These are phyloP conservation scores for Mycena leptocephala DNA, from an alignment of 768 basidiomycete genomes.

Conservation along the genomic window DNA sequence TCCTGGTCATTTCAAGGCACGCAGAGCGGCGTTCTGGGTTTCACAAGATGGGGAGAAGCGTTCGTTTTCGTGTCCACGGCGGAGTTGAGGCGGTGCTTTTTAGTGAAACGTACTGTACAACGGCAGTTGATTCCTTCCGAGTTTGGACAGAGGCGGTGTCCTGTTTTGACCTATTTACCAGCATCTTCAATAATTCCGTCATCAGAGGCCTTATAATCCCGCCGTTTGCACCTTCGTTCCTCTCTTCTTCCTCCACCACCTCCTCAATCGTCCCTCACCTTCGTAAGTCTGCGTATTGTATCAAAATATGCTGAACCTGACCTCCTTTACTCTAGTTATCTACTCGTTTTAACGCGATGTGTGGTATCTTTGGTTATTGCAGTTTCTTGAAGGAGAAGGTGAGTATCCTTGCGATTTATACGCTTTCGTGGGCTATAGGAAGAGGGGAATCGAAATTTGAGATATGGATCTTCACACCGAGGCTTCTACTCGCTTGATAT, in stretches of 20 bases:
- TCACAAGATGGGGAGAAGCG: no score
- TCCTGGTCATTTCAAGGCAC: no score
- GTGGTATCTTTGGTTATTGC: slow-evolving; percentile 98
- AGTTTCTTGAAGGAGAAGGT: slow-evolving; percentile 96
- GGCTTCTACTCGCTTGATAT: not conserved
- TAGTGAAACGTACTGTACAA: slow-evolving; percentile 27
- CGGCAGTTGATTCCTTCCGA: not conserved
- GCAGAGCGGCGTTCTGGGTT: not conserved
- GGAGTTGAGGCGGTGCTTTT: not conserved
- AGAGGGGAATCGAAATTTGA: not conserved
- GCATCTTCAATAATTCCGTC: slow-evolving; percentile 4
- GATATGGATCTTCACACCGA: not conserved
- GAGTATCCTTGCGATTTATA: not conserved
- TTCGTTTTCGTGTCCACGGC: no score
- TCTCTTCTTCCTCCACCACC: slow-evolving; percentile 18
- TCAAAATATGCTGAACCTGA: not conserved
- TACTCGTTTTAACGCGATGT: slow-evolving; percentile 65
- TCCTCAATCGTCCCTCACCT: not conserved
- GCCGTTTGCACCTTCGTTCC: not conserved
- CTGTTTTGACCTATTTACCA: not conserved
- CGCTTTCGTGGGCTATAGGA: not conserved
- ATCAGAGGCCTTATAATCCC: slow-evolving; percentile 21
- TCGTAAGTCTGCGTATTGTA: not conserved
- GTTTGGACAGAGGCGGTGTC: slow-evolving; percentile 18
- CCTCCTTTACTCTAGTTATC: not conserved